Conservation (phyloP, 371 early-diverging fungal genomes). For the Blyttiomyces sp. region DNA sequence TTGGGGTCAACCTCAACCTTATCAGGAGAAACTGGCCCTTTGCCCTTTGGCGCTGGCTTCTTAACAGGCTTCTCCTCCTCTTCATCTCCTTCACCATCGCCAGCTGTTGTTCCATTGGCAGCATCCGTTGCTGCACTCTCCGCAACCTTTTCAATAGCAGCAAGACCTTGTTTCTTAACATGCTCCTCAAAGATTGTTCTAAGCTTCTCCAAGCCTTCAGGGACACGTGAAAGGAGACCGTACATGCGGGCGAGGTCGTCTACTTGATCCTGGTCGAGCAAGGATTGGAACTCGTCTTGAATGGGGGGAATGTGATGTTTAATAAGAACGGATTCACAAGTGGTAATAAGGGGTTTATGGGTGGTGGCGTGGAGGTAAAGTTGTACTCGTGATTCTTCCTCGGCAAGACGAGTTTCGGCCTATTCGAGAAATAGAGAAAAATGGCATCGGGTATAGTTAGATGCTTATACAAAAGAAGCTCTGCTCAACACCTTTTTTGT, state of each 20-base stretch:
- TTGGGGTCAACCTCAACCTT: conserved; percentile 71
- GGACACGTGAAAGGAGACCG: conserved; percentile 72
- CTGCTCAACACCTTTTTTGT: not conserved
- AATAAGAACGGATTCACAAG: conserved; percentile 81
- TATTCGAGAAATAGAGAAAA: not conserved
- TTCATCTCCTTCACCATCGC: conserved; percentile 28
- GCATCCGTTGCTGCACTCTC: conserved; percentile 42
- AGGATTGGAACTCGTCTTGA: conserved; percentile 82
- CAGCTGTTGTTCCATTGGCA: conserved; percentile 35
- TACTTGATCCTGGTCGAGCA: conserved; percentile 80
- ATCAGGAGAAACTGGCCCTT: conserved; percentile 17
- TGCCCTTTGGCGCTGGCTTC: conserved; percentile 16
- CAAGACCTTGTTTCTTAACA: conserved; percentile 79
- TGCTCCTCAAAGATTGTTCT: conserved; percentile 75
- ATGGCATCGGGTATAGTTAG: not conserved
- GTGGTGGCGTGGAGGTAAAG: conserved; percentile 83
- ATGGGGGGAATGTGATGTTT: conserved; percentile 73
- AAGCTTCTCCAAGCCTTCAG: conserved; percentile 77
- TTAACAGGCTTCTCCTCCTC: conserved; percentile 24
- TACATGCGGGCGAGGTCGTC: conserved; percentile 89
- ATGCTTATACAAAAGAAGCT: not conserved
- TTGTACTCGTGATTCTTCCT: conserved; percentile 86
- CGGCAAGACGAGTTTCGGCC: conserved; percentile 77
- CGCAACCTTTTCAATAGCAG: conserved; percentile 78
- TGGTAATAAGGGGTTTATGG: conserved; percentile 68